Evolutionary conservation across 1,139 yeast species (phyloP).

Genomic region (Sugiyamaella neomexicana): DNA sequence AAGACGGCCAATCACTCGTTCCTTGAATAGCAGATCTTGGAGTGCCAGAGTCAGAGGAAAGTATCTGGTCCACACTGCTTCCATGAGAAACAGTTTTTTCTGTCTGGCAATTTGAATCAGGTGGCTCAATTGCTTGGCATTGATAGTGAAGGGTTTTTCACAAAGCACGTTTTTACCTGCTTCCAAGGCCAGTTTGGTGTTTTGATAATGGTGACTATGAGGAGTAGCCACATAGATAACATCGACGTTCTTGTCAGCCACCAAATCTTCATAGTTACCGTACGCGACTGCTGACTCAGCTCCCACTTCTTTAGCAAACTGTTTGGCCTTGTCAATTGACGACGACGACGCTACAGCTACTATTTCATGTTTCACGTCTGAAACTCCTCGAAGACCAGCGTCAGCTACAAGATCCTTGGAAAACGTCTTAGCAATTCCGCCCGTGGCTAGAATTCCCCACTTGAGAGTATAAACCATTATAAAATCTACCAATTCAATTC

Average conservation of each 20-base stretch:
- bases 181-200: slow-evolving; percentile 50
- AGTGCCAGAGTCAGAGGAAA: slow-evolving; percentile 52
- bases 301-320: slow-evolving; percentile 30
- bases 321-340: slow-evolving; percentile 32
- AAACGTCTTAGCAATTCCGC: slow-evolving; percentile 36
- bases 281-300: slow-evolving; percentile 29
- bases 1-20: slow-evolving; percentile 51
- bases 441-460: slow-evolving; percentile 37
- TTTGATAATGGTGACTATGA: slow-evolving; percentile 55
- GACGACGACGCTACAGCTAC: slow-evolving; percentile 41
- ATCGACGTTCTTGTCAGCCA: slow-evolving; percentile 49
- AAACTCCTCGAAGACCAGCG: slow-evolving; percentile 34
- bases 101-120: slow-evolving; percentile 49
- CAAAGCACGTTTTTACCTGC: slow-evolving; percentile 60
- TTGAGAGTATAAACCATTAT: slow-evolving; percentile 28
- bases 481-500: no score
- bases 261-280: slow-evolving; percentile 44
- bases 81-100: slow-evolving; percentile 56
- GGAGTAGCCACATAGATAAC: slow-evolving; percentile 62
- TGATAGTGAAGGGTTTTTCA: slow-evolving; percentile 63
- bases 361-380: slow-evolving; percentile 36
- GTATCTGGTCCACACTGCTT: slow-evolving; percentile 66
- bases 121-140: slow-evolving; percentile 48
- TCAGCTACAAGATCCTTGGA: slow-evolving; percentile 35
- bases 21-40: slow-evolving; percentile 46